A percentile compares a stretch with the other conserved stretches of the same genome.
These are phyloP conservation scores for Elongisporangium undulatum DNA, from an alignment of 352 stramenopile genomes.

Conservation along the genomic window DNA sequence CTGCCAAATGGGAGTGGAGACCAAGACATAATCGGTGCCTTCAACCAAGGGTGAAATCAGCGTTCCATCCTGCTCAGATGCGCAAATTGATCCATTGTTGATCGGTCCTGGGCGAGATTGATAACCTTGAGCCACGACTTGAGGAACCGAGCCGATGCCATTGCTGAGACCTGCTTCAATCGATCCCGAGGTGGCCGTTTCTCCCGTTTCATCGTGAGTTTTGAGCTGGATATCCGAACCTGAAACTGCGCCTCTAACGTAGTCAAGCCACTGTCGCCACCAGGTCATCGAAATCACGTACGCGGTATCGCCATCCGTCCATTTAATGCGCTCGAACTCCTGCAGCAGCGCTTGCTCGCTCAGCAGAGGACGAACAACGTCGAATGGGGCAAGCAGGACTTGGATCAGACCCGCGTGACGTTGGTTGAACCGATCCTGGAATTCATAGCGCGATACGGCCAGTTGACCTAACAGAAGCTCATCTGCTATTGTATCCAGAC, in stretches of 20 bases:
- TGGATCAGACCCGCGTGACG: slow-evolving; percentile 31
- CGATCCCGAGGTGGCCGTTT: background rate
- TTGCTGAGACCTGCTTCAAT: background rate
- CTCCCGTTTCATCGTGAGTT: background rate
- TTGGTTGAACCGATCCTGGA: slow-evolving; percentile 16
- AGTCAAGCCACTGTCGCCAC: slow-evolving; percentile 56
- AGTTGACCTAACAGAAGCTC: slow-evolving; percentile 17
- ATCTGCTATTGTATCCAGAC: slow-evolving; percentile 10
- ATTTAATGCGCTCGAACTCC: slow-evolving; percentile 24
- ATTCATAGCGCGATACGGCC: slow-evolving; percentile 15
- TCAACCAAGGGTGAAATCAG: slow-evolving; percentile 18
- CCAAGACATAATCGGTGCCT: slow-evolving; percentile 41
- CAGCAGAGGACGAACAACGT: slow-evolving; percentile 39
- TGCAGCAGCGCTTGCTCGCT: slow-evolving; percentile 35
- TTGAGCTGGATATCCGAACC: slow-evolving; percentile 2
- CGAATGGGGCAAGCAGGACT: slow-evolving; percentile 51
- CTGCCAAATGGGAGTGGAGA: slow-evolving; percentile 38
- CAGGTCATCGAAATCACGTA: slow-evolving; percentile 49
- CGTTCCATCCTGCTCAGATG: slow-evolving; percentile 29
- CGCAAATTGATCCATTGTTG: slow-evolving; percentile 33
- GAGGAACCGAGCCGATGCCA: background rate
- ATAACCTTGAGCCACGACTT: background rate
- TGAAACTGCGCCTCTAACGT: slow-evolving; percentile 11
- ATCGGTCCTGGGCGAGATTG: slow-evolving; percentile 35
- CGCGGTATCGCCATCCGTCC: slow-evolving; percentile 36